Conservation (phyloP, 2,329 filamentous ascomycete species). For the Botrytis fabae region DNA sequence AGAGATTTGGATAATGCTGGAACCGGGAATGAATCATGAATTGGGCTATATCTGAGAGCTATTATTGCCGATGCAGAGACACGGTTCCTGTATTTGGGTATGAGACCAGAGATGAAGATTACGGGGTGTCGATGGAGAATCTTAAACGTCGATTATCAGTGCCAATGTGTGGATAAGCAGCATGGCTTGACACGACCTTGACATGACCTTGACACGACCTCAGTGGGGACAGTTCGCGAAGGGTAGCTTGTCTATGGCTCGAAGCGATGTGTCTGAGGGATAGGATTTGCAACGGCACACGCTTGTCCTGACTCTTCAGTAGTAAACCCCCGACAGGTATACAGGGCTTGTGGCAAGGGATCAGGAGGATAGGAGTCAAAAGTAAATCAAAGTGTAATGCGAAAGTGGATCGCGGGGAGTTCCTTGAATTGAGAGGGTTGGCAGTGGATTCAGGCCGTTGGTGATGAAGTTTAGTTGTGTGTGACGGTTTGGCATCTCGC, state of each 20-base stretch:
- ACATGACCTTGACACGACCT: neutral
- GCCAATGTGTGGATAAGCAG: neutral
- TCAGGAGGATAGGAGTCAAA: neutral
- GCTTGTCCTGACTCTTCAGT: neutral
- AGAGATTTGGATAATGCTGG: neutral
- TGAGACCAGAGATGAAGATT: neutral
- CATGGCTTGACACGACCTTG: neutral
- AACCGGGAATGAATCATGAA: neutral
- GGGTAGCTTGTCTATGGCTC: neutral
- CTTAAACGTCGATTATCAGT: conserved; percentile 1
- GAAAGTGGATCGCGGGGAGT: conserved; percentile 3
- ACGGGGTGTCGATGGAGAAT: conserved; percentile 13
- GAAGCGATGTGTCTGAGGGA: conserved; percentile 1
- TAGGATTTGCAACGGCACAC: neutral
- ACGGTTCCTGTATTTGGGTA: neutral
- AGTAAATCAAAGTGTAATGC: neutral
- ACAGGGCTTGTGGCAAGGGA: conserved; percentile 6
- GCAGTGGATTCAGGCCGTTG: conserved; percentile 1
- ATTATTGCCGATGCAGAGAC: neutral
- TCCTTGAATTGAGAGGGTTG: conserved; percentile 9
- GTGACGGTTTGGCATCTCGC: conserved; percentile 2
- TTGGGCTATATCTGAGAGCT: neutral
- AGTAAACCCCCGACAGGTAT: neutral
- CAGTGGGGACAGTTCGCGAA: neutral
- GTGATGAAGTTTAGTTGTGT: conserved; percentile 5